These are phyloP conservation scores for Chloroidium sp. DNA, from an alignment of 163 green algal species.

Conservation along the genomic window DNA sequence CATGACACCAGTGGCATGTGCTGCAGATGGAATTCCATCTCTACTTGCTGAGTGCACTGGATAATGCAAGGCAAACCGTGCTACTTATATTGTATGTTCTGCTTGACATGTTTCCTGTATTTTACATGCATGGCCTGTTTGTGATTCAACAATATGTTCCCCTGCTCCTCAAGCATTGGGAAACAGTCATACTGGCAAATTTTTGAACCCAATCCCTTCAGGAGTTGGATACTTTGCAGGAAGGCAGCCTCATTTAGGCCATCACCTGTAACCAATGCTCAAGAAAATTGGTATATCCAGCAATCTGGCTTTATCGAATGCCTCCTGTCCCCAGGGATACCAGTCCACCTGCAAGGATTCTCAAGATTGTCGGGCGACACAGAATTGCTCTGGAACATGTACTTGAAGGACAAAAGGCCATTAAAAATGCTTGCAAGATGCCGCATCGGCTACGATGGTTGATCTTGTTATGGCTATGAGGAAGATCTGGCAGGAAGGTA, in stretches of 20 bases:
- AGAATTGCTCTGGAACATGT: background rate
- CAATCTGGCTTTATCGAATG: conserved; percentile 51
- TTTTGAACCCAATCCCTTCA: no score
- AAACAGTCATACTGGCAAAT: no score
- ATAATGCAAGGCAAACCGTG: no score
- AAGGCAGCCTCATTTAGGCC: no score
- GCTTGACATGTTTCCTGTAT: no score
- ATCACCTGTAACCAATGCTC: conserved; percentile 60
- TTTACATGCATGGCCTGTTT: no score
- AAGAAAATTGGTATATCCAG: conserved; percentile 70
- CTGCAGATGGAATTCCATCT: background rate
- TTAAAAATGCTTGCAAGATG: background rate
- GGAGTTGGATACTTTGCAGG: no score
- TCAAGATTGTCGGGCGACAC: background rate
- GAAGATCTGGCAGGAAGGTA: background rate
- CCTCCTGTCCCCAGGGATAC: conserved; percentile 80
- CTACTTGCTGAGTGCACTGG: no score
- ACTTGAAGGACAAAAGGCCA: background rate
- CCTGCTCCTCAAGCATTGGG: no score
- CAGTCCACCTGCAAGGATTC: conserved; percentile 60
- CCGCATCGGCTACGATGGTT: background rate
- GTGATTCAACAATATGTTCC: no score
- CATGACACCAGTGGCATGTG: conserved; percentile 94
- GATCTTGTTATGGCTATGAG: background rate
- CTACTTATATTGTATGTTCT: no score